Evolutionary conservation across 2,329 filamentous ascomycete species (phyloP).

Genomic region (Fusarium sp.): DNA sequence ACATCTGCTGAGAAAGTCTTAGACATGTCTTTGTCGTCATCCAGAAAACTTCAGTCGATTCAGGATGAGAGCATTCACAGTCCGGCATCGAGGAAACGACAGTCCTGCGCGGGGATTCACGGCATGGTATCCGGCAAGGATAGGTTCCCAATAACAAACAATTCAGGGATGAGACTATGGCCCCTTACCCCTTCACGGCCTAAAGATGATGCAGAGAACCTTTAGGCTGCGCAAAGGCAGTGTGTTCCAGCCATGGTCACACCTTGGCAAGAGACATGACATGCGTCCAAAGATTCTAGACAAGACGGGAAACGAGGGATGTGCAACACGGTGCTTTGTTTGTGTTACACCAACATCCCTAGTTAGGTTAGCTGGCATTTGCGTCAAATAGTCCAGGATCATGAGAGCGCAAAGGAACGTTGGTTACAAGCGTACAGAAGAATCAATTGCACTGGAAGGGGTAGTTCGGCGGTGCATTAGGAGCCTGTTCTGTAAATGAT

Average conservation of each 20-base stretch:
- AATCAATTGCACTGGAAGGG: slow-evolving; percentile 1
- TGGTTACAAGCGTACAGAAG: slow-evolving; percentile 26
- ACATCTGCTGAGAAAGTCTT: slow-evolving; percentile 25
- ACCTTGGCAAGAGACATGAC: slow-evolving; percentile 37
- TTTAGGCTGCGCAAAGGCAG: slow-evolving; percentile 37
- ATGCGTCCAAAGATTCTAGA: slow-evolving; percentile 35
- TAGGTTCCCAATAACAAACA: slow-evolving; percentile 13
- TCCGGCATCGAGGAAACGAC: slow-evolving; percentile 29
- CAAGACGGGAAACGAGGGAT: slow-evolving; percentile 47
- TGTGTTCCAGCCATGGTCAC: slow-evolving; percentile 26
- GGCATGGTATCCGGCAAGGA: slow-evolving; percentile 30
- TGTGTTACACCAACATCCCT: slow-evolving; percentile 42
- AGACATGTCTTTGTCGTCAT: slow-evolving; percentile 32
- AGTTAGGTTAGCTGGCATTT: slow-evolving; percentile 23
- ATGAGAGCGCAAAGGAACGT: slow-evolving; percentile 17
- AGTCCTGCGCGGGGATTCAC: slow-evolving; percentile 25
- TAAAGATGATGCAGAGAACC: slow-evolving; percentile 47
- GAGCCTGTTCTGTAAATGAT: neutral
- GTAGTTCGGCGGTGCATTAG: neutral
- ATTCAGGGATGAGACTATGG: slow-evolving; percentile 20
- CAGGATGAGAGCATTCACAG: slow-evolving; percentile 1
- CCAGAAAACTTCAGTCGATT: slow-evolving; percentile 11
- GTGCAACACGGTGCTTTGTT: slow-evolving; percentile 45
- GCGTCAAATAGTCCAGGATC: slow-evolving; percentile 30
- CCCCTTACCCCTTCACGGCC: slow-evolving; percentile 32